These are phyloP conservation scores for Chaetomium globosum DNA, from an alignment of 2,329 filamentous ascomycete species.

Conservation along the genomic window DNA sequence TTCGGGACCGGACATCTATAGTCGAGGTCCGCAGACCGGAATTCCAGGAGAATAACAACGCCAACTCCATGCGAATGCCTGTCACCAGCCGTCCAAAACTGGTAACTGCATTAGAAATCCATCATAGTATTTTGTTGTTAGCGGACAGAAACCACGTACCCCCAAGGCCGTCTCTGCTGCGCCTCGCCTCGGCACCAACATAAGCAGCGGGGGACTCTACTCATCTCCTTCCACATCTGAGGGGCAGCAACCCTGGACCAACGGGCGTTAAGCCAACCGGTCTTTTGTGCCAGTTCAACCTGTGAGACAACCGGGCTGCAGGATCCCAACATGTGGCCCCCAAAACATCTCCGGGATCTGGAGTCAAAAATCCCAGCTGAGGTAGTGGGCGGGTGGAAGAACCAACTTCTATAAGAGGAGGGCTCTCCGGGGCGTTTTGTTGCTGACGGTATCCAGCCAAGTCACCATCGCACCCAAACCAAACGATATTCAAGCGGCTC, in stretches of 20 bases:
- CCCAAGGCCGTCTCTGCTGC: too few relatives aligned
- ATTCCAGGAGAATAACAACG: too few relatives aligned
- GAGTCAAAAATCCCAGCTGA: neutral
- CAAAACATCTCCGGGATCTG: too few relatives aligned
- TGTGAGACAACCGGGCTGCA: neutral
- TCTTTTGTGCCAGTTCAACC: neutral
- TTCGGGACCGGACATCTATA: too few relatives aligned
- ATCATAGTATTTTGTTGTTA: too few relatives aligned
- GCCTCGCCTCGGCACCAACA: too few relatives aligned
- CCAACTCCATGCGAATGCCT: too few relatives aligned
- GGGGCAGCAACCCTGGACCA: neutral
- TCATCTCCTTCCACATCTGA: neutral
- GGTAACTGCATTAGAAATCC: too few relatives aligned
- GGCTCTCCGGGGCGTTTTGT: neutral
- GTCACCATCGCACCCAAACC: neutral
- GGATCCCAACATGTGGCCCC: too few relatives aligned
- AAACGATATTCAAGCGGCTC: neutral
- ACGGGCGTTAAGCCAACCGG: neutral
- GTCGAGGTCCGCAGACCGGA: too few relatives aligned
- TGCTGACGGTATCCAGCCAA: neutral
- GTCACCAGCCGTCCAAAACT: too few relatives aligned
- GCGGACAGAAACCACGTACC: too few relatives aligned
- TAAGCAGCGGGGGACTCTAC: neutral
- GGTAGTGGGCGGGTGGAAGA: neutral
- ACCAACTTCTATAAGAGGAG: conserved; percentile 1